Evolutionary conservation across 345 rosid genomes (phyloP).

Genomic region (Angophora floribunda): DNA sequence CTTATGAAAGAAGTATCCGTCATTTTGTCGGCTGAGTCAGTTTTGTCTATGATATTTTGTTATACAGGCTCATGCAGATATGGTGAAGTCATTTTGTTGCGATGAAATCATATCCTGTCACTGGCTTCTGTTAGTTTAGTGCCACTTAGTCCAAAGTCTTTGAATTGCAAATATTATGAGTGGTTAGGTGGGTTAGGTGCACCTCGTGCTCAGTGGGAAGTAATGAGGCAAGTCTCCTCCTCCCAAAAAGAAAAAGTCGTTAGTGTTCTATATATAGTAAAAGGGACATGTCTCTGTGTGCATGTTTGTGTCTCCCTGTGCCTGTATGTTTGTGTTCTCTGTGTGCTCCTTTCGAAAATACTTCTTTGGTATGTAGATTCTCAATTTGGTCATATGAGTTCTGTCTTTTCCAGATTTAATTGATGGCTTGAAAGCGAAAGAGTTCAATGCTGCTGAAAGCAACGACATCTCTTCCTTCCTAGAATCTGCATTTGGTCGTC

Average conservation of each 20-base stretch:
- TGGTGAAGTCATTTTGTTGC: neutral
- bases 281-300: neutral
- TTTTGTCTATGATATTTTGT: neutral
- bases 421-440: slow-evolving; percentile 40
- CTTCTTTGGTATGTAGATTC: neutral
- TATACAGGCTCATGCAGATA: neutral
- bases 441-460: slow-evolving; percentile 46
- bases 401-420: slow-evolving; percentile 38
- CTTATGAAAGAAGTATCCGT: neutral
- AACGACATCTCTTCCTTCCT: slow-evolving; percentile 59
- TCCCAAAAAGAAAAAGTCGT: neutral
- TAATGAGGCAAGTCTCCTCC: slow-evolving; percentile 3
- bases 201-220: neutral
- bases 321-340: neutral
- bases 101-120: neutral
- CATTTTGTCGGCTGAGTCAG: neutral
- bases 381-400: neutral
- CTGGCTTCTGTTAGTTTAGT: neutral
- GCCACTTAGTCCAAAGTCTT: neutral
- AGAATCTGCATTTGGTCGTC: slow-evolving; percentile 54
- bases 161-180: neutral
- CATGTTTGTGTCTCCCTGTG: neutral
- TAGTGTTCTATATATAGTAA: neutral
- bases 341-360: neutral
- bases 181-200: neutral